A percentile compares a stretch with the other conserved stretches of the same genome.
Conservation (phyloP, 225 moss, liverwort and hornwort genomes). For the Takakia lepidozioides region DNA sequence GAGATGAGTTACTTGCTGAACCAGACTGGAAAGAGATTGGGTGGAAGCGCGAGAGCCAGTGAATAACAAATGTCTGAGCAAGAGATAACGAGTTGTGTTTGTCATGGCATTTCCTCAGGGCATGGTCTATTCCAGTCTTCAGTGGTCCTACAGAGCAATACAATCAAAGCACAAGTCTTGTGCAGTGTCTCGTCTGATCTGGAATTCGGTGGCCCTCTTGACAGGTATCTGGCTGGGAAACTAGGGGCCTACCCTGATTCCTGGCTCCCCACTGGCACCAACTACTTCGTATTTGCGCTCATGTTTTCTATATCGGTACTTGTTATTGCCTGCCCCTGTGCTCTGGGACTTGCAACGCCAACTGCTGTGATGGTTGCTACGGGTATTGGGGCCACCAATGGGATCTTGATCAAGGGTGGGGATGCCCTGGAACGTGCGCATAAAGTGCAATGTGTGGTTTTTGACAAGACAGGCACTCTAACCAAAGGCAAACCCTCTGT, state of each 20-base stretch:
- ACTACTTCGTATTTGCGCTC: slow-evolving; percentile 77
- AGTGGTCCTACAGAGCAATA: too few relatives aligned
- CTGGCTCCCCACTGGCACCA: slow-evolving; percentile 61
- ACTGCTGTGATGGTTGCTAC: slow-evolving; percentile 64
- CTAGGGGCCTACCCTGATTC: slow-evolving; percentile 53
- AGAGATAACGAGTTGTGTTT: too few relatives aligned
- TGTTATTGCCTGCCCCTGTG: slow-evolving; percentile 60
- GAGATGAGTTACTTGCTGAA: too few relatives aligned
- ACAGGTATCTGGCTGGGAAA: slow-evolving; percentile 59
- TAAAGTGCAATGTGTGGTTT: slow-evolving; percentile 49
- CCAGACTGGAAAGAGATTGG: too few relatives aligned
- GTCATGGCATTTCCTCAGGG: too few relatives aligned
- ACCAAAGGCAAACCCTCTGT: slow-evolving; percentile 50
- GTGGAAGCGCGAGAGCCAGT: too few relatives aligned
- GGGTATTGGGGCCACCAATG: slow-evolving; percentile 44
- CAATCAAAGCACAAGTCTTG: neutral
- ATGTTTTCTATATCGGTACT: slow-evolving; percentile 81
- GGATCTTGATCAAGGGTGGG: slow-evolving; percentile 54
- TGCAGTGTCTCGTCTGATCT: slow-evolving; percentile 59
- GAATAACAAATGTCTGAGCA: too few relatives aligned
- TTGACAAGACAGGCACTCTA: slow-evolving; percentile 62
- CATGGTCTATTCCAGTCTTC: too few relatives aligned
- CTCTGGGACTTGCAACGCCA: slow-evolving; percentile 51
- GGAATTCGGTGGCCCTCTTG: slow-evolving; percentile 1
- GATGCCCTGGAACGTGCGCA: slow-evolving; percentile 47